Evolutionary conservation across 805 yeast genomes (phyloP), one percentile per base, ranked within the genome.

Genomic region (Candida maris): DNA sequence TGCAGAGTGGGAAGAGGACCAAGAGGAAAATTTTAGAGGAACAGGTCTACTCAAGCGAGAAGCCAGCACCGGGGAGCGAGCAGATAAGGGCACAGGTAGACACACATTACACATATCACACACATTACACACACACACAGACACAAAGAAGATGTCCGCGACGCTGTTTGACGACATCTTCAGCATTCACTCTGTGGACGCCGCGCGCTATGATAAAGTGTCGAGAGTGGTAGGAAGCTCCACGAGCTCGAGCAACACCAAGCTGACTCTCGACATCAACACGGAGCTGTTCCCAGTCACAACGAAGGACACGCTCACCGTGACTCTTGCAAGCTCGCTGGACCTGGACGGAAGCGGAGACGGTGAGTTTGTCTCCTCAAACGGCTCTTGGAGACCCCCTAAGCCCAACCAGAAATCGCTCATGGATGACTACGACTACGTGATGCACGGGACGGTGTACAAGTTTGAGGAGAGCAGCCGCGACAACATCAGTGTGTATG

Each of bases 401-500:
- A 84, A 75, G 62, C 74, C 84, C 9, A 85, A 81, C 41, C 96
- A 88, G 49, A 76, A 82, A 56, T 76, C 94, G 5, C 71, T 91
- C 53, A 96, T 96, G 48, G 97, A 91, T 60, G 97, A 93, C 57
- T 91, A 88, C 67, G 97, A 91, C 62, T 93, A 93, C 54, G 97
- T 93, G 48, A 91, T 93, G 97, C 80, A 89, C 60, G 98, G 98
- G 37, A 88, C 96, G 5, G 95, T 93, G 30, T 93, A 93, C 71
- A 89, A 91, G 62, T 93, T 93, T 57, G 96, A 91, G 61, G 98
- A 93, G 65, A 76, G 76, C 46, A 66, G 68, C 48, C 67, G 65
- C 40, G 85, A 80, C 54, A 69, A 68, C 47, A 83, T 87, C 64
- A 81, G 94, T 15, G 96, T 91, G 17, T 93, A 87, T 59, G 85